These are phyloP conservation scores for Colletotrichum spaethianum DNA, from an alignment of 2,329 filamentous ascomycete genomes.

Conservation along the genomic window DNA sequence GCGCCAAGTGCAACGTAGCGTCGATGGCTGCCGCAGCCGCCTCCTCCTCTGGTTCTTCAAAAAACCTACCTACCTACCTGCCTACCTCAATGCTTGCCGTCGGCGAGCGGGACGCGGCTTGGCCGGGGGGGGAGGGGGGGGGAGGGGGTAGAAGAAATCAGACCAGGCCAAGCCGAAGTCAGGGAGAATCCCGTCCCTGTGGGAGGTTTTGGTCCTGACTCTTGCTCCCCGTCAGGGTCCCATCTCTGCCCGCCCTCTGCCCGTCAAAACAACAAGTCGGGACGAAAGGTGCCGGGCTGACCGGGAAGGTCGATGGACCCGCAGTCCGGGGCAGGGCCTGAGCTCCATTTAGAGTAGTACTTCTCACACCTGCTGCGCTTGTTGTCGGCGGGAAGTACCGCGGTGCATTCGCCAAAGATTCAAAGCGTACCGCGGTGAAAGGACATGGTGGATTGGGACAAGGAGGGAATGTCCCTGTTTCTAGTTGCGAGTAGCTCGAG, in stretches of 20 bases:
- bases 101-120: no score
- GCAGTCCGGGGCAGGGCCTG: not conserved
- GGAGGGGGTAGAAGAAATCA: no score
- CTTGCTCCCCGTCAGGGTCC: no score
- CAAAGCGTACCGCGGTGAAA: not conserved
- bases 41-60: no score
- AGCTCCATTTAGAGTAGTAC: slow-evolving; percentile 3
- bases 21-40: not conserved
- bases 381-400: not conserved
- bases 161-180: no score
- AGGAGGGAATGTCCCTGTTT: not conserved
- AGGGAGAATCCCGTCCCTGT: not conserved
- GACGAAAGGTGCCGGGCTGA: not conserved
- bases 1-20: not conserved
- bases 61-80: no score
- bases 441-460: not conserved
- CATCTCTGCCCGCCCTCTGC: not conserved
- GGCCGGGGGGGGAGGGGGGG: no score
- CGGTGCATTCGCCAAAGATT: no score
- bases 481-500: not conserved
- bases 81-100: no score
- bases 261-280: not conserved
- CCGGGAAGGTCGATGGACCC: not conserved
- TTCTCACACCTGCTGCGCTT: not conserved
- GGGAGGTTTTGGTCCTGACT: not conserved